A percentile compares a stretch with the other conserved stretches of the same genome.
Evolutionary conservation across 2,329 filamentous ascomycete genomes (phyloP).

Genomic region (Xylaria arbuscula): DNA sequence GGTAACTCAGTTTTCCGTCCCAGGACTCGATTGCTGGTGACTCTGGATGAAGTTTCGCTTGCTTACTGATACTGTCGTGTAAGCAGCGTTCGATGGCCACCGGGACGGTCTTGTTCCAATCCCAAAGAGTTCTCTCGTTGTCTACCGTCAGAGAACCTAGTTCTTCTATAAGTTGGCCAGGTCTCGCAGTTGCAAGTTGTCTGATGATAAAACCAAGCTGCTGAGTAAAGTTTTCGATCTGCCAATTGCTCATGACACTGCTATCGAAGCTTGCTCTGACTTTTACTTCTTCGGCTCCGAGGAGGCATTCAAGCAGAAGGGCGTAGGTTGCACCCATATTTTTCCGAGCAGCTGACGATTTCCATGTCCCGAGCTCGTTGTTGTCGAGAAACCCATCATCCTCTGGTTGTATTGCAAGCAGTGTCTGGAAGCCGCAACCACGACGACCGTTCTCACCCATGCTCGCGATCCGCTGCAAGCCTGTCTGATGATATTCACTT

Average conservation of each 20-base stretch:
- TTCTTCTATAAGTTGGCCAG: neutral
- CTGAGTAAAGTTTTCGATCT: conserved; percentile 1
- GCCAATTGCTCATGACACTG: conserved; percentile 3
- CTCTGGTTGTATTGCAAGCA: conserved; percentile 10
- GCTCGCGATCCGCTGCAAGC: conserved; percentile 6
- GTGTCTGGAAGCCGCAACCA: neutral
- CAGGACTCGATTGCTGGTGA: conserved; percentile 5
- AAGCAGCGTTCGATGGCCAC: conserved; percentile 4
- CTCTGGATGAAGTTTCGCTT: conserved; percentile 5
- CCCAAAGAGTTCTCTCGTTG: conserved; percentile 7
- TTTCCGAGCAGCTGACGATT: neutral
- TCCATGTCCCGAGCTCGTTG: neutral
- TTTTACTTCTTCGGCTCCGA: conserved; percentile 7
- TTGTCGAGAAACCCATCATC: neutral
- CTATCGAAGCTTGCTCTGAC: conserved; percentile 7
- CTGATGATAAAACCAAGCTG: conserved; percentile 2
- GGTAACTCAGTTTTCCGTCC: conserved; percentile 8
- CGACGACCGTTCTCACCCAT: conserved; percentile 5
- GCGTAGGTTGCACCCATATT: conserved; percentile 3
- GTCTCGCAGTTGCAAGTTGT: neutral
- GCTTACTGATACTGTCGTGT: conserved; percentile 7
- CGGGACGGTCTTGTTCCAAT: conserved; percentile 7
- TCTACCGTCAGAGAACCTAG: neutral
- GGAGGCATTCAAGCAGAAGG: neutral
- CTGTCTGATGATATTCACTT: neutral